Evolutionary conservation across 352 stramenopile genomes (phyloP).

Genomic region (Phytophthora pistaciae): DNA sequence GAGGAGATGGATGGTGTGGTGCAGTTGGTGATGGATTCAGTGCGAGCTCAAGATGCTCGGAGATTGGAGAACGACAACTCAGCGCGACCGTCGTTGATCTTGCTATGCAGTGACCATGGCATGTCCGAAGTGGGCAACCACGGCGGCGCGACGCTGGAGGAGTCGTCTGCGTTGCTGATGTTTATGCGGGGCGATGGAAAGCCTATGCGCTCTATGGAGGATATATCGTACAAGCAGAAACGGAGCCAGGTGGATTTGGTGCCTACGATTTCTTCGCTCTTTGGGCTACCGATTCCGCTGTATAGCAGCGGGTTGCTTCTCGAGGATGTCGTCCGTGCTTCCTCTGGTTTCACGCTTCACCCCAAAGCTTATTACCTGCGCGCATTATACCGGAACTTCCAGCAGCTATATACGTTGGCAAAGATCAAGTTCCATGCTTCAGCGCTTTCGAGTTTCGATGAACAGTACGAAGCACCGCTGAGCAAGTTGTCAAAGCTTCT

Average conservation of each 20-base stretch:
- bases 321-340: constrained; percentile 58
- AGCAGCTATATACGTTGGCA: constrained; percentile 63
- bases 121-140: constrained; percentile 93
- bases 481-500: constrained; percentile 22
- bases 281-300: constrained; percentile 72
- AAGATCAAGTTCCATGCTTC: constrained; percentile 57
- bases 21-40: constrained; percentile 61
- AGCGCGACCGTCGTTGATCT: constrained; percentile 65
- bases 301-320: constrained; percentile 78
- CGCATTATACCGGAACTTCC: constrained; percentile 66
- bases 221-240: constrained; percentile 25
- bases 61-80: constrained; percentile 31
- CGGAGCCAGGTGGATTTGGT: constrained; percentile 85
- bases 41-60: constrained; percentile 62
- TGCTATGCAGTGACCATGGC: constrained; percentile 89
- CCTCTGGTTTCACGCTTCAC: constrained; percentile 9
- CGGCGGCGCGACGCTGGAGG: constrained; percentile 83
- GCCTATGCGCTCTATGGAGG: constrained; percentile 11
- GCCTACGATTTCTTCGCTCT: constrained; percentile 81
- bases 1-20: constrained; percentile 87
- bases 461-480: constrained; percentile 37
- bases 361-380: constrained; percentile 26
- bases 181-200: constrained; percentile 70
- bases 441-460: constrained; percentile 36
- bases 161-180: constrained; percentile 84